Base-by-base conservation (phyloP, 2,329 filamentous ascomycete species). In the Colletotrichum sp. region DNA sequence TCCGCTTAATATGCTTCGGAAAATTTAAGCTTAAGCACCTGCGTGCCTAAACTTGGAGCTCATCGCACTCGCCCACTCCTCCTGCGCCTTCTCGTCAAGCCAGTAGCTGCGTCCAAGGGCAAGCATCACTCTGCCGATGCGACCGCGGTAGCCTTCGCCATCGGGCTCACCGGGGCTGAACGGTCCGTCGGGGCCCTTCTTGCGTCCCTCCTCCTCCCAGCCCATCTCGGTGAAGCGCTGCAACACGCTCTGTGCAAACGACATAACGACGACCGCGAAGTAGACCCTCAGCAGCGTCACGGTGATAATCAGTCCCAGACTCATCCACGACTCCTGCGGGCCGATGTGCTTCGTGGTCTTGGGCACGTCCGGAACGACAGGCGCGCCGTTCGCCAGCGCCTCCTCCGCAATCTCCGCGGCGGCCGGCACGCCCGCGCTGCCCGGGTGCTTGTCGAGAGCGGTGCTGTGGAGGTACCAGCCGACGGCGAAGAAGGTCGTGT, bases 181-280 rank as follows among this genome's bases (percentile, higher is more conserved):
- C 0, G 88, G 95, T 88, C 85, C 95, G 16, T 75, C 77, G 24
- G 75, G 59, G n/a, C 68, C 55, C 60, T 69, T 92, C 77, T 92
- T 75, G 63, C 68, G 66, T 36, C 72, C 72, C 34, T 59, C 72
- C 34, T 71, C 78, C 60, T 77, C 78, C 68, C 75, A 76, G 24
- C 72, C 74, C 65, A 44, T 66, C 44, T 68, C 78, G 15, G 76
- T 77, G 70, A 78, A 68, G 12, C 79, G 76, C 79, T 93, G 92
- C 66, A 98, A 86, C 16, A 95, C 93, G 82, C 93, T 91, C 77
- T 95, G 92, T 5, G 96, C 95, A 83, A 95, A 97, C 8, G 95
- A 92, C 85, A 98, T 92, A 83, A 98, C 92, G 70, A 98, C 90
- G 48, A 98, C 87, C 79, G 94, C 92, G 80, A 98, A 96, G 86